Evolutionary conservation across 371 early-diverging fungal genomes (phyloP).

Genomic region (Nematocida sp.): DNA sequence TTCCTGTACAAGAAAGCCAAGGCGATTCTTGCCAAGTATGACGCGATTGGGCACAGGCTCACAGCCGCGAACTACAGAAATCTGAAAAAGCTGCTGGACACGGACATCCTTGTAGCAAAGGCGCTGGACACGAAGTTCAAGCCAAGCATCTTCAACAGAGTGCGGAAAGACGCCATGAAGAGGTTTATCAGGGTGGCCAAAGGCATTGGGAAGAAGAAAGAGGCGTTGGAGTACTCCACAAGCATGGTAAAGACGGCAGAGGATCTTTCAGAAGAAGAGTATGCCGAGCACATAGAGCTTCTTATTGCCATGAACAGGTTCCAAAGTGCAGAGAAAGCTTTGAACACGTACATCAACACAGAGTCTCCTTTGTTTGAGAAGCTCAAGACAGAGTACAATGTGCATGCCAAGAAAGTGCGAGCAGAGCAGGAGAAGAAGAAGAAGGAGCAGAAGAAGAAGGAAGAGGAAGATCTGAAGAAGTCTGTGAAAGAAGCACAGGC

Average conservation of each 20-base stretch:
- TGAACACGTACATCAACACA: not conserved
- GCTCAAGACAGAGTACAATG: slow-evolving; percentile 24
- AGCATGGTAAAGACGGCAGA: not conserved
- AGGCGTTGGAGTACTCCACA: slow-evolving; percentile 8
- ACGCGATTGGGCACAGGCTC: not conserved
- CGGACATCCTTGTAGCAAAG: slow-evolving; percentile 1
- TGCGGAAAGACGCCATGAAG: not conserved
- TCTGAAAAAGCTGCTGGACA: slow-evolving; percentile 3
- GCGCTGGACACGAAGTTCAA: slow-evolving; percentile 6
- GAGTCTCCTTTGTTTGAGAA: not conserved
- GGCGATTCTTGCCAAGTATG: not conserved
- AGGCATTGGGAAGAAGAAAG: not conserved
- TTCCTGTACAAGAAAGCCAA: slow-evolving; percentile 5
- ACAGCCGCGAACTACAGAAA: not conserved
- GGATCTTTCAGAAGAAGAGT: slow-evolving; percentile 9
- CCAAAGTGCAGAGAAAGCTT: not conserved
- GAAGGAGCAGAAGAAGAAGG: slow-evolving; percentile 34
- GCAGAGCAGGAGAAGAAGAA: slow-evolving; percentile 24
- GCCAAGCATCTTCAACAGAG: slow-evolving; percentile 3
- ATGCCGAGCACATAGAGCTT: slow-evolving; percentile 6
- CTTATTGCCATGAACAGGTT: slow-evolving; percentile 19
- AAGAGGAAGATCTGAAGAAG: slow-evolving; percentile 27
- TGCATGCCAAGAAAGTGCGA: not conserved
- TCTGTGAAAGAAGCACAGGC: slow-evolving; percentile 11
- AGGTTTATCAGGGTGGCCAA: not conserved